These are phyloP conservation scores for Paecilomyces fulvus DNA, from an alignment of 2,329 filamentous ascomycete species.

Conservation along the genomic window DNA sequence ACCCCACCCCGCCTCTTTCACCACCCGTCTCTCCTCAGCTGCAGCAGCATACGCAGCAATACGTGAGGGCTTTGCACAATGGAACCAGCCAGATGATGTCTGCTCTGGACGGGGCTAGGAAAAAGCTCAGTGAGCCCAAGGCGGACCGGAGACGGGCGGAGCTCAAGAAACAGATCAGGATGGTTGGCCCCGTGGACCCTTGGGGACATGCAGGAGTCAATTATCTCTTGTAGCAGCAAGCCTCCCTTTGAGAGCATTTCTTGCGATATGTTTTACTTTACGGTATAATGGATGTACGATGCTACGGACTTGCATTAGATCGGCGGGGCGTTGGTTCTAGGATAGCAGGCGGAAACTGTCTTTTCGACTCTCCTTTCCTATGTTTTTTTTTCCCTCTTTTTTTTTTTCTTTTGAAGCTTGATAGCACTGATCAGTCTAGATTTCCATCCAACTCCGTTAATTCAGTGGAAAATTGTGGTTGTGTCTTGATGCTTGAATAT, in stretches of 20 bases:
- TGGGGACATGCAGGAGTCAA: conserved; percentile 7
- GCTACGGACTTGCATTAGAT: background rate
- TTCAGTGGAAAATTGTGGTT: background rate
- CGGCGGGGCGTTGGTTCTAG: background rate
- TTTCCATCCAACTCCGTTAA: background rate
- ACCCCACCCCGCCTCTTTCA: background rate
- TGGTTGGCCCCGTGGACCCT: conserved; percentile 23
- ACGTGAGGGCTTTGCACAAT: conserved; percentile 15
- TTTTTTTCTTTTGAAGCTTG: background rate
- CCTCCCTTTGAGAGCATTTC: background rate
- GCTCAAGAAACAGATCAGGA: conserved; percentile 33
- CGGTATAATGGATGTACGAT: background rate
- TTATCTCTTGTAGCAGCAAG: conserved; percentile 18
- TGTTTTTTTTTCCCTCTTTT: background rate
- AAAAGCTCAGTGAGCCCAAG: conserved; percentile 23
- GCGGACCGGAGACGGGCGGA: conserved; percentile 28
- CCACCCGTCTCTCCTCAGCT: background rate
- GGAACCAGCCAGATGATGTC: conserved; percentile 18
- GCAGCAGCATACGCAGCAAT: conserved; percentile 9
- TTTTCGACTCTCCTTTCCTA: background rate
- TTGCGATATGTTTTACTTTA: background rate
- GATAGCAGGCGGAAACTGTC: background rate
- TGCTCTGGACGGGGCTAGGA: conserved; percentile 25
- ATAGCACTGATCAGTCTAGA: background rate
- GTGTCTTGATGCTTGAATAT: background rate